A percentile compares a stretch with the other conserved stretches of the same genome.
These are phyloP conservation scores for Dothistroma pini DNA, from an alignment of 2,329 filamentous ascomycete species.

Conservation along the genomic window DNA sequence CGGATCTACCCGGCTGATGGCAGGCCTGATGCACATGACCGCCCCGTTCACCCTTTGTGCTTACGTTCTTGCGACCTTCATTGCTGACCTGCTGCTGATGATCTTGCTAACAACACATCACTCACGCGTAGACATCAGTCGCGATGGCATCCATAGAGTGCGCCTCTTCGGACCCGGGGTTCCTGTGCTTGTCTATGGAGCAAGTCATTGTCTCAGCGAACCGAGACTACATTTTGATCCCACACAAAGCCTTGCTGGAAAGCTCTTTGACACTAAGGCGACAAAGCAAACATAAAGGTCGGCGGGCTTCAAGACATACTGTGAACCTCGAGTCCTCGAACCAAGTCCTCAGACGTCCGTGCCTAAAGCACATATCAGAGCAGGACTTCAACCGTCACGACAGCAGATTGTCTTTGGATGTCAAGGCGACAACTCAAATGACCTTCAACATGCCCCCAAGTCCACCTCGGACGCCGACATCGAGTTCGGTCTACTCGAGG, in stretches of 20 bases:
- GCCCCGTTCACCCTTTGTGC: neutral
- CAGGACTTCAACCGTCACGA: neutral
- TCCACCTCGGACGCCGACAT: neutral
- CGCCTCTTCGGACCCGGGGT: neutral
- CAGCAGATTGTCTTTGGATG: neutral
- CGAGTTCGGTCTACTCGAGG: neutral
- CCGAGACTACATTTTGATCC: neutral
- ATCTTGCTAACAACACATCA: neutral
- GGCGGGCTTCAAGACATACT: neutral
- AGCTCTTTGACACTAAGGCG: neutral
- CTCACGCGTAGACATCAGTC: neutral
- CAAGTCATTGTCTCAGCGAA: neutral
- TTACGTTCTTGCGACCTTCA: neutral
- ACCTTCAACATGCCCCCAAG: neutral
- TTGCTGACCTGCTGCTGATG: neutral
- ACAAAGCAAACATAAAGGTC: neutral
- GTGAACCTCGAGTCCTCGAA: neutral
- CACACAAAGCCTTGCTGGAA: neutral
- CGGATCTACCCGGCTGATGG: neutral
- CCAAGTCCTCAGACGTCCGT: neutral
- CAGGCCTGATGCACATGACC: neutral
- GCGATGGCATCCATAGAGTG: neutral
- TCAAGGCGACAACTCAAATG: neutral
- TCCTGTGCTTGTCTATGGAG: neutral
- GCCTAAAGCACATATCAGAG: neutral